Evolutionary conservation across 306 rosid species (phyloP), one percentile per base, ranked within the genome.

Genomic region (Casuarina cunninghamiana): DNA sequence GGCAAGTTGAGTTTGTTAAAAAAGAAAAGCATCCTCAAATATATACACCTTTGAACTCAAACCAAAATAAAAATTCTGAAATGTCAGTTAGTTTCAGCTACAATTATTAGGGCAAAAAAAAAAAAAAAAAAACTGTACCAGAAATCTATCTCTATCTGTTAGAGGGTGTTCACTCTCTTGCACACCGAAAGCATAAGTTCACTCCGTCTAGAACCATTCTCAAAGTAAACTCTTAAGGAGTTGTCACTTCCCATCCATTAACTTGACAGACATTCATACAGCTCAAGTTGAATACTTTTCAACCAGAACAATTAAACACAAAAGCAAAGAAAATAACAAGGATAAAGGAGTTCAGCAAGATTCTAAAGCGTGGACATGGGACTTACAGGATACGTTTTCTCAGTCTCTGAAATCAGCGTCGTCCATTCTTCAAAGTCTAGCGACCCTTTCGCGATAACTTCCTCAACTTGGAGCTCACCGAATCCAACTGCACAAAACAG

Each of bases 351-450:
- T 49, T 45, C 65, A 71, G 17, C 77, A 81, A 9, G 9, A 69
- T 53, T 48, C 55, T 75, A 46, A 75, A 43, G 66, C 46, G 63
- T 61, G 37, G 66, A 69, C 41, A 81, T 37, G 58, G 72, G 76
- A 78, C 91, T 87, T 88, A 94, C 98, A 60, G 89, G 87, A 82
- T 73, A 80, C n/a, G 55, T 53, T 69, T 61, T 86, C 84, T 94
- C 98, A 44, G 53, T 78, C 74, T 87, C 82, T 7, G 87, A 85
- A 84, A 94, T 87, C 38, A 92, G 89, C 19, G 84, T 79, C 79
- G 84, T 79, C 96, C 94, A 94, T 79, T 79, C 92, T 26, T 89
- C 92, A 72, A 91, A 91, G 77, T 81, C 86, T 65, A 88, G 62
- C 58, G 87, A 83, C 19, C 82, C 85, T 82, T 26, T 26, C 32